Conservation (phyloP, 106 monocot species). For the Dioscorea zingiberensis region DNA sequence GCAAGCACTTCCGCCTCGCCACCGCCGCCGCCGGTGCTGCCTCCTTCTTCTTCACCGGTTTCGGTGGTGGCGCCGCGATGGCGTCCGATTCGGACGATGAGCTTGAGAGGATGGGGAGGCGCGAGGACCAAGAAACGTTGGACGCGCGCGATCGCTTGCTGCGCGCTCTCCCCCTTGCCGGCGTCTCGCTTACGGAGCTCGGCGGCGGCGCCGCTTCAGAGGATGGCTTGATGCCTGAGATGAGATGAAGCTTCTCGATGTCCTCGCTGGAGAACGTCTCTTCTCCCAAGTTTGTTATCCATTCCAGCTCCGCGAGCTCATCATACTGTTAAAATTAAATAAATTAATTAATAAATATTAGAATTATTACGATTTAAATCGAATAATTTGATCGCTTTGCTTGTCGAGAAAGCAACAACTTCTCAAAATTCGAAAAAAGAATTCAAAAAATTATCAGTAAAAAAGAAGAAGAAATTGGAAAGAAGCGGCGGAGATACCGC, state of each 20-base stretch:
- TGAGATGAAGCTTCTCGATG: slow-evolving; percentile 44
- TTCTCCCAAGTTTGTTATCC: slow-evolving; percentile 58
- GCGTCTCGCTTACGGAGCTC: slow-evolving; percentile 4
- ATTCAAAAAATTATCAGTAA: too few species aligned
- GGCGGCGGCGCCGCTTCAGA: slow-evolving; percentile 4
- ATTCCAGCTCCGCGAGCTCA: slow-evolving; percentile 55
- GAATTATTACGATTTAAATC: too few species aligned
- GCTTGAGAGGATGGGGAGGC: slow-evolving; percentile 31
- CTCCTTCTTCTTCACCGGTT: slow-evolving; percentile 36
- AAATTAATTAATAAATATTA: background rate
- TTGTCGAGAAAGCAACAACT: background rate
- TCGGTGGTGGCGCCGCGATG: slow-evolving; percentile 1
- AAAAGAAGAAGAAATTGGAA: background rate
- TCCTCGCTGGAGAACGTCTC: slow-evolving; percentile 57
- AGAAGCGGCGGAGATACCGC: slow-evolving; percentile 15
- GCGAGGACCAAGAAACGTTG: slow-evolving; percentile 47
- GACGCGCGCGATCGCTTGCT: slow-evolving; percentile 73
- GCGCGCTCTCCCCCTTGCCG: slow-evolving; percentile 47
- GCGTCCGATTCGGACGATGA: slow-evolving; percentile 3
- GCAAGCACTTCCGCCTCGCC: slow-evolving; percentile 64
- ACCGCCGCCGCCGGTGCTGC: slow-evolving; percentile 12
- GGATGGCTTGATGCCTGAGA: slow-evolving; percentile 30
- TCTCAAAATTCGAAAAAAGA: too few species aligned
- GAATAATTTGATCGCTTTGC: background rate
- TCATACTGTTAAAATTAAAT: slow-evolving; percentile 33